A percentile compares a stretch with the other conserved stretches of the same genome.
Conservation (phyloP, 306 rosid genomes). For the Trifolium subterraneum region DNA sequence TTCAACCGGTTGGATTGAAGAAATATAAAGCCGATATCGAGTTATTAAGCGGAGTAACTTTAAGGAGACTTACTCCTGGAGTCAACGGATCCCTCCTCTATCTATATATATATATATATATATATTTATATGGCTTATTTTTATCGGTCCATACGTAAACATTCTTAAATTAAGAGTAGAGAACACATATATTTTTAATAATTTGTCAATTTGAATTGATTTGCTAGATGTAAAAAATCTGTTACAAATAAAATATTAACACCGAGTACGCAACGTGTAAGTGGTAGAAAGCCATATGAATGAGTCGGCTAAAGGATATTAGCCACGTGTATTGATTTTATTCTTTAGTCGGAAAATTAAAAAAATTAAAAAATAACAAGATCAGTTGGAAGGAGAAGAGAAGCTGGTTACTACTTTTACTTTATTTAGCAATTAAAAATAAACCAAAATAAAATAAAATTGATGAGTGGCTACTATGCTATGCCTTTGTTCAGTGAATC, state of each 20-base stretch:
- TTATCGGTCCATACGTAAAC: too few species aligned
- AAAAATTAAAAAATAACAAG: background rate
- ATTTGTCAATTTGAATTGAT: too few species aligned
- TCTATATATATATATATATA: too few species aligned
- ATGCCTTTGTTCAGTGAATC: background rate
- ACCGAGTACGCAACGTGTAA: conserved; percentile 10
- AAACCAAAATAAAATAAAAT: background rate
- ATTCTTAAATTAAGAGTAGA: too few species aligned
- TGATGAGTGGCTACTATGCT: background rate
- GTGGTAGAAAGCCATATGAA: conserved; percentile 26
- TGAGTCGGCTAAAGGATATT: conserved; percentile 42
- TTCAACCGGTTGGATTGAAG: too few species aligned
- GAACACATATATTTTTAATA: too few species aligned
- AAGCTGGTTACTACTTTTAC: background rate
- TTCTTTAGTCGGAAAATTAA: conserved; percentile 10
- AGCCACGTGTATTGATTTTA: conserved; percentile 40
- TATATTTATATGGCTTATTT: too few species aligned
- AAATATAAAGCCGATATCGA: too few species aligned
- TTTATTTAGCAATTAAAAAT: background rate
- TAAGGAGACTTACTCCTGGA: too few species aligned
- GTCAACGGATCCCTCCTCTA: too few species aligned
- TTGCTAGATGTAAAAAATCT: too few species aligned
- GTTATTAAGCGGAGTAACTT: too few species aligned
- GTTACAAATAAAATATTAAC: background rate
- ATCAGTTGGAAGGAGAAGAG: background rate